A percentile compares a stretch with the other conserved stretches of the same genome.
Conservation (phyloP, 2,329 filamentous ascomycete species). For the Coniochaeta pulveracea region DNA sequence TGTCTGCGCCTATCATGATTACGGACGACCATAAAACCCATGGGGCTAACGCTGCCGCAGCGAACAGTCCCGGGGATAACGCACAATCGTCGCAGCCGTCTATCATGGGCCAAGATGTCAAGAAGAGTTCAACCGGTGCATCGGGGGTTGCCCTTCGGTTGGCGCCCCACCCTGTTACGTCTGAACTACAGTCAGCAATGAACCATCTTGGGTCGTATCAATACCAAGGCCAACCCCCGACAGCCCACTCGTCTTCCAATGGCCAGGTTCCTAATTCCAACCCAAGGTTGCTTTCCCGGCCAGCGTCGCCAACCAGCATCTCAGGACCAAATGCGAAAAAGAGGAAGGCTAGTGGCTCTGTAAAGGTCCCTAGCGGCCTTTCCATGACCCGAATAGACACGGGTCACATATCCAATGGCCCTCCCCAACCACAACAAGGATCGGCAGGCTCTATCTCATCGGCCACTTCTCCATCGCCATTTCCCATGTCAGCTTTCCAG, state of each 20-base stretch:
- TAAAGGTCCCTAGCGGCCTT: conserved; percentile 60
- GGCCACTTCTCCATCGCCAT: conserved; percentile 38
- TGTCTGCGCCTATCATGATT: conserved; percentile 87
- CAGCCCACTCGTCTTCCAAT: no score
- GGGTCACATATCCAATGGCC: conserved; percentile 26
- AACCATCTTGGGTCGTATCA: no score
- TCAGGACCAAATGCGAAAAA: conserved; percentile 64
- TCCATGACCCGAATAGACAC: conserved; percentile 76
- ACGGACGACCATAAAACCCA: conserved; percentile 97
- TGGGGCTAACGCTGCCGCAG: conserved; percentile 24
- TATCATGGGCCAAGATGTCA: no score
- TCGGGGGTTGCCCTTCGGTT: no score
- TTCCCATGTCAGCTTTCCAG: conserved; percentile 36
- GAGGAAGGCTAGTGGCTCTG: conserved; percentile 62
- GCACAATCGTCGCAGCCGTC: no score
- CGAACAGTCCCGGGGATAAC: conserved; percentile 12
- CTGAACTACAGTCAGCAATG: no score
- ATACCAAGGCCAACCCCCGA: no score
- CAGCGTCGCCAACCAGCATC: conserved; percentile 57
- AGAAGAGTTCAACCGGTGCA: no score
- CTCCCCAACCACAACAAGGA: conserved; percentile 17
- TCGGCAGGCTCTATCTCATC: conserved; percentile 17
- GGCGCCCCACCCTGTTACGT: no score
- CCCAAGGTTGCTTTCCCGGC: conserved; percentile 56
- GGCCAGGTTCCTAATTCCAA: no score